Conservation (phyloP, 345 rosid species). For the Litchi chinensis region DNA sequence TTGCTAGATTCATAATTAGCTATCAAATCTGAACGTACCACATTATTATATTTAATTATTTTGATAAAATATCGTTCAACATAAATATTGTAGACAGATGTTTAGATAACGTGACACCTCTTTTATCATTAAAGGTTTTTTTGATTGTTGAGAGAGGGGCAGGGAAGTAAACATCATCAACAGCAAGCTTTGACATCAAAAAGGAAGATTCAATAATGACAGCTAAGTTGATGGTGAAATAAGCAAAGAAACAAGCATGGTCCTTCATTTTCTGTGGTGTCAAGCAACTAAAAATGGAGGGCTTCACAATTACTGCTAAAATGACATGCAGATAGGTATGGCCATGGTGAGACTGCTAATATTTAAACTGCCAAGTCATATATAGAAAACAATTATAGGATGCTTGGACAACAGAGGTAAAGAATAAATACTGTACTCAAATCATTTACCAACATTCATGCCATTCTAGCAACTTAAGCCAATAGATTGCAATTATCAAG, state of each 20-base stretch:
- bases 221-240: slow-evolving; percentile 17
- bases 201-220: slow-evolving; percentile 1
- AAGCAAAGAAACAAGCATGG: slow-evolving; percentile 6
- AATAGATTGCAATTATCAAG: background rate
- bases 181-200: background rate
- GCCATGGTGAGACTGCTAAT: background rate
- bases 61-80: background rate
- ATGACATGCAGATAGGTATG: background rate
- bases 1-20: background rate
- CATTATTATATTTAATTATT: background rate
- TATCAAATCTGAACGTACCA: too few relatives aligned
- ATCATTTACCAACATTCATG: background rate
- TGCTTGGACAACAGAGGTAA: background rate
- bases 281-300: background rate
- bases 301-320: background rate
- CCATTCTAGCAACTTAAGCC: background rate
- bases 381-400: background rate
- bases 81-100: background rate
- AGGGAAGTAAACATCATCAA: background rate
- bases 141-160: too few relatives aligned
- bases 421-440: background rate
- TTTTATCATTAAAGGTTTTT: background rate
- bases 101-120: background rate
- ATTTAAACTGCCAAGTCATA: background rate
- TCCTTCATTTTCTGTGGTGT: slow-evolving; percentile 14